A percentile compares a stretch with the other conserved stretches of the same genome.
phyloP scores from a whole-genome alignment of 192 early-diverging fungal species.

The Umbelopsis sp. region DNA sequence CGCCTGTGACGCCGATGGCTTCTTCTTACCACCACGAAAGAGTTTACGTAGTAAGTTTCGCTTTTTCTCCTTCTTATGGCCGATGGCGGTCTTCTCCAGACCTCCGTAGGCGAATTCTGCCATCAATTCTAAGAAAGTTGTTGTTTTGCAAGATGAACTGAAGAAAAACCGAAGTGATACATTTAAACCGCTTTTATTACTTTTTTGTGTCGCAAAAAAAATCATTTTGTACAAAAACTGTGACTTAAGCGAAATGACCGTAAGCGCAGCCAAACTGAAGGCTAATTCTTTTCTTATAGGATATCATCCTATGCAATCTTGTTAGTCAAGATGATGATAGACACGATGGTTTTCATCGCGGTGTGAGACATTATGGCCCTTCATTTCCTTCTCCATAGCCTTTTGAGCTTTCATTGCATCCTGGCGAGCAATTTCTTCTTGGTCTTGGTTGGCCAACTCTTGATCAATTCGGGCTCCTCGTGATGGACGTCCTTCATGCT shows the following conservation, averaged over 20 bases:
- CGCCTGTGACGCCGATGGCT: neutral
- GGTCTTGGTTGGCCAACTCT: slow-evolving; percentile 22
- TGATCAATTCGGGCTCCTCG: slow-evolving; percentile 19
- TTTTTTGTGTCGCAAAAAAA: too few species aligned
- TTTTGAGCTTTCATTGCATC: neutral
- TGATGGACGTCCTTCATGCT: slow-evolving; percentile 20
- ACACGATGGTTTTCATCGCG: too few species aligned
- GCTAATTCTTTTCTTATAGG: too few species aligned
- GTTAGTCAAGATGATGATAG: too few species aligned
- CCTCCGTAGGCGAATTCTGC: neutral
- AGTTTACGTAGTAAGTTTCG: neutral
- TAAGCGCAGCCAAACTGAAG: too few species aligned
- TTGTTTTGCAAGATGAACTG: neutral
- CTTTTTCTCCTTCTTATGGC: slow-evolving; percentile 2
- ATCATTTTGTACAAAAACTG: too few species aligned
- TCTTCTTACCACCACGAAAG: neutral
- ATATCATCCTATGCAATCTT: too few species aligned
- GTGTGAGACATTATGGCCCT: slow-evolving; percentile 5
- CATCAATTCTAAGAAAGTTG: neutral
- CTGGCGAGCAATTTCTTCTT: slow-evolving; percentile 12
- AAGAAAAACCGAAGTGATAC: neutral
- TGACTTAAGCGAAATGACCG: too few species aligned
- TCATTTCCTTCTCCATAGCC: neutral
- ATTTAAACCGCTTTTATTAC: too few species aligned
- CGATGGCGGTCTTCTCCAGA: neutral